Evolutionary conservation across 1,139 yeast species (phyloP).

Genomic region (Taphrina pruni): DNA sequence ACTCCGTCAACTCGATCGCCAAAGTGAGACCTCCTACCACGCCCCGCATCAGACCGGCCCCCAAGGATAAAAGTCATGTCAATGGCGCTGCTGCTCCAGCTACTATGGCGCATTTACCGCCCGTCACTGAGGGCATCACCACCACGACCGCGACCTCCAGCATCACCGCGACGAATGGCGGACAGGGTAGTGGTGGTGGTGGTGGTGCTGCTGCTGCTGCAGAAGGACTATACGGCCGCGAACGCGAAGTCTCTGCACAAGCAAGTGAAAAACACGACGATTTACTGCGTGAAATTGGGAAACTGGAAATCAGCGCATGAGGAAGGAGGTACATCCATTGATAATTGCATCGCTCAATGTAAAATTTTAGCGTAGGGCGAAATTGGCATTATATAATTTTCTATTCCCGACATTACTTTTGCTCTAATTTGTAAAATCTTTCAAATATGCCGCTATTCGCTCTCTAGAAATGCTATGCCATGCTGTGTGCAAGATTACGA

Average conservation of each 20-base stretch:
- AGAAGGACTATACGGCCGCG: too few relatives aligned
- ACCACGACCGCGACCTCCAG: background rate
- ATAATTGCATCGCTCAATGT: too few relatives aligned
- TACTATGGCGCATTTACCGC: background rate
- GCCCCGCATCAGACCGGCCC: conserved; percentile 14
- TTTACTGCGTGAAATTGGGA: conserved; percentile 18
- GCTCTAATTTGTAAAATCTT: background rate
- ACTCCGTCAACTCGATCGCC: conserved; percentile 36
- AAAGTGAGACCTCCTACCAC: conserved; percentile 32
- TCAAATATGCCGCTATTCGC: too few relatives aligned
- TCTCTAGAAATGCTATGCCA: too few relatives aligned
- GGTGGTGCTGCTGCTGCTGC: background rate
- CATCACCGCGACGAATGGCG: background rate
- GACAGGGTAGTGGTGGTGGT: background rate
- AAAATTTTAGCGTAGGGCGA: too few relatives aligned
- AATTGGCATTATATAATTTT: too few relatives aligned
- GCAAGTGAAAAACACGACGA: conserved; percentile 22
- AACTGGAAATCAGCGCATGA: conserved; percentile 17
- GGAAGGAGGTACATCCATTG: too few relatives aligned
- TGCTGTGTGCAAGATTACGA: background rate
- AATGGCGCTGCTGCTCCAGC: too few relatives aligned
- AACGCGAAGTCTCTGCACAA: background rate
- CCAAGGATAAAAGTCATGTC: background rate
- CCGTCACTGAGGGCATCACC: conserved; percentile 11
- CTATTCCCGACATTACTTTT: background rate